Percentiles rank a stretch among this genome's conserved stretches.
These are phyloP conservation scores for Amaranthus cruentus DNA, from an alignment of 148 eudicot species.

Conservation along the genomic window DNA sequence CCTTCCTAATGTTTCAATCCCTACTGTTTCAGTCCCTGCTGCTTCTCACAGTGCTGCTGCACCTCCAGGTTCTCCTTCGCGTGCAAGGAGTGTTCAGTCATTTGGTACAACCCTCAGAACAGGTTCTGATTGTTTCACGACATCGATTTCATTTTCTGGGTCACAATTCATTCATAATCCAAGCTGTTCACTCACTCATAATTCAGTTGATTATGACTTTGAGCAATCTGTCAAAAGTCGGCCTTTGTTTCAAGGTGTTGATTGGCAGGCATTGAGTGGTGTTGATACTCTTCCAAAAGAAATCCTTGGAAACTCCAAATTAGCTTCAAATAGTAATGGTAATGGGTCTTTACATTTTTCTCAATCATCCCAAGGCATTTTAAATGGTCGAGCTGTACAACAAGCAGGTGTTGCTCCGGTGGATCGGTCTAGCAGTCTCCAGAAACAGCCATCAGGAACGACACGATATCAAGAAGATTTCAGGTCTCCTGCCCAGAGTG, in stretches of 20 bases:
- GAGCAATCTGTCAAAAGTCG: constrained; percentile 89
- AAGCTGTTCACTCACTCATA: constrained; percentile 76
- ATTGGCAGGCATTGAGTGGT: constrained; percentile 65
- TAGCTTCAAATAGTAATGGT: constrained; percentile 45
- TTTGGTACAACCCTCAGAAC: constrained; percentile 64
- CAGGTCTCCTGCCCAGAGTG: constrained; percentile 55
- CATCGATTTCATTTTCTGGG: constrained; percentile 91
- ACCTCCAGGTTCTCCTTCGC: constrained; percentile 76
- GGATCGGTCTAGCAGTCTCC: constrained; percentile 59
- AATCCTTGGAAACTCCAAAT: constrained; percentile 31
- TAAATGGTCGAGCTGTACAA: constrained; percentile 43
- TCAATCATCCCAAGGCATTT: constrained; percentile 43
- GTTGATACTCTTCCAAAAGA: constrained; percentile 57
- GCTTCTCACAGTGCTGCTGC: constrained; percentile 47
- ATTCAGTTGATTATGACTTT: constrained; percentile 55
- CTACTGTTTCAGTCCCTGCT: constrained; percentile 53
- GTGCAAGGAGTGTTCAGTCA: constrained; percentile 79
- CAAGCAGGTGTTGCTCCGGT: constrained; percentile 35
- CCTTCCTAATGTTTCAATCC: constrained; percentile 69
- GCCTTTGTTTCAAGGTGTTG: constrained; percentile 81
- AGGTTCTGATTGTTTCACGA: constrained; percentile 79
- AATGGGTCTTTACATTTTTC: constrained; percentile 50
- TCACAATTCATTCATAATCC: constrained; percentile 78
- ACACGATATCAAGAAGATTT: constrained; percentile 36
- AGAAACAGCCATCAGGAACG: constrained; percentile 50